These are phyloP conservation scores for Astragalus membranaceus DNA, from an alignment of 306 rosid species.

Conservation along the genomic window DNA sequence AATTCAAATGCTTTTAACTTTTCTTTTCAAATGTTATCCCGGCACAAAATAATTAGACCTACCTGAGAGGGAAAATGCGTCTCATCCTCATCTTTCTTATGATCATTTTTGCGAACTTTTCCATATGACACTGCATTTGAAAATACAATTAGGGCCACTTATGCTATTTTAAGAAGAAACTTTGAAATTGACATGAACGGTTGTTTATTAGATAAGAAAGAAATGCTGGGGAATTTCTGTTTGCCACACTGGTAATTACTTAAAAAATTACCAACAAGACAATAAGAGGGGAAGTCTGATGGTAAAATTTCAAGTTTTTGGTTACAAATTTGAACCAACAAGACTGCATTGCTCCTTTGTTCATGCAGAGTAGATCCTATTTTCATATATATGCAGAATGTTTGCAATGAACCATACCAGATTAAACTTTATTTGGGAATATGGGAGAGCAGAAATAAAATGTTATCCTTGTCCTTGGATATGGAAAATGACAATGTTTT, in stretches of 20 bases:
- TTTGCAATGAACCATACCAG: not conserved
- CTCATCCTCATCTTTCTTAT: not conserved
- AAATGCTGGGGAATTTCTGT: too few relatives aligned
- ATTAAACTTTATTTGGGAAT: not conserved
- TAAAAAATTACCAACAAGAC: too few relatives aligned
- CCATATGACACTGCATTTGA: not conserved
- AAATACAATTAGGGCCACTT: not conserved
- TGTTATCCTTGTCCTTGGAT: not conserved
- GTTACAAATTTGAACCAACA: too few relatives aligned
- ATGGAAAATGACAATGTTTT: too few relatives aligned
- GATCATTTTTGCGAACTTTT: not conserved
- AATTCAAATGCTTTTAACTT: not conserved
- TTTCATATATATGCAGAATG: not conserved
- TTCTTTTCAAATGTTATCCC: not conserved
- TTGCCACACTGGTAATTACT: too few relatives aligned
- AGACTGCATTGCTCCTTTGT: too few relatives aligned
- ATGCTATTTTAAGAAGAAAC: not conserved
- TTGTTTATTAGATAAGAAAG: too few relatives aligned
- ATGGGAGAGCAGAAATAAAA: not conserved
- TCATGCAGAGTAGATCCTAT: not conserved
- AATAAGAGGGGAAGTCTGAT: too few relatives aligned
- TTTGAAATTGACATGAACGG: not conserved
- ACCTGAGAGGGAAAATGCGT: not conserved
- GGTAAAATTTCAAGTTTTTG: too few relatives aligned
- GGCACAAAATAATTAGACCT: not conserved